Evolutionary conservation across 2,329 filamentous ascomycete species (phyloP).

Genomic region (Pestalotiopsis sp.): DNA sequence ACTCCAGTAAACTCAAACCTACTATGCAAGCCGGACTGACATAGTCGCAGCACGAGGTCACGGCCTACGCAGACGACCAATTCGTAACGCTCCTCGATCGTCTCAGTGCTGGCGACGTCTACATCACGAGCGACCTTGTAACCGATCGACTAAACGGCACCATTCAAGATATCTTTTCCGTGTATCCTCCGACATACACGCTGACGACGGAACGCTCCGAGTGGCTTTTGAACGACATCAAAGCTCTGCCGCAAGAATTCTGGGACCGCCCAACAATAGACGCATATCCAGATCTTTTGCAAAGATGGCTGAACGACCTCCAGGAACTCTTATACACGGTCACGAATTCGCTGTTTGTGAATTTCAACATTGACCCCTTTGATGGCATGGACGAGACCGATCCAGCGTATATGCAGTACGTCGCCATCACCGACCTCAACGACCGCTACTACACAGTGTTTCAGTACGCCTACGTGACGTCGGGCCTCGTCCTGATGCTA

Average conservation of each 20-base stretch:
- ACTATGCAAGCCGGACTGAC: neutral
- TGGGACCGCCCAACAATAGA: slow-evolving; percentile 6
- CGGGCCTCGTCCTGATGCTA: slow-evolving; percentile 23
- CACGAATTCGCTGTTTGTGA: slow-evolving; percentile 14
- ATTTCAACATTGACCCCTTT: slow-evolving; percentile 15
- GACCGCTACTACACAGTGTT: slow-evolving; percentile 4
- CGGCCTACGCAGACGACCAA: slow-evolving; percentile 27
- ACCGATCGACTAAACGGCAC: slow-evolving; percentile 7
- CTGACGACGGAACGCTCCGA: neutral
- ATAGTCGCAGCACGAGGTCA: slow-evolving; percentile 4
- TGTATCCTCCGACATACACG: neutral
- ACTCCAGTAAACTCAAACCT: neutral
- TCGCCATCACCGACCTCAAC: neutral
- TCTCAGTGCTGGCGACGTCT: neutral
- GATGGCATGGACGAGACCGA: neutral
- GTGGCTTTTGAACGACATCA: slow-evolving; percentile 4
- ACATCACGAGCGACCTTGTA: slow-evolving; percentile 12
- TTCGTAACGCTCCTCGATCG: slow-evolving; percentile 4
- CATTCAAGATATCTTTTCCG: neutral
- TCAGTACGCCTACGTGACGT: slow-evolving; percentile 12
- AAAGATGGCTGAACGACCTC: neutral
- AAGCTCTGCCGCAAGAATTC: neutral
- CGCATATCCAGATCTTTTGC: slow-evolving; percentile 1
- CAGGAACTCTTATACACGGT: slow-evolving; percentile 11
- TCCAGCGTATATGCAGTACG: neutral